Percentiles rank a stretch among this genome's conserved stretches.
phyloP scores from a whole-genome alignment of 805 yeast genomes.

The Kodamaea sagamina region DNA sequence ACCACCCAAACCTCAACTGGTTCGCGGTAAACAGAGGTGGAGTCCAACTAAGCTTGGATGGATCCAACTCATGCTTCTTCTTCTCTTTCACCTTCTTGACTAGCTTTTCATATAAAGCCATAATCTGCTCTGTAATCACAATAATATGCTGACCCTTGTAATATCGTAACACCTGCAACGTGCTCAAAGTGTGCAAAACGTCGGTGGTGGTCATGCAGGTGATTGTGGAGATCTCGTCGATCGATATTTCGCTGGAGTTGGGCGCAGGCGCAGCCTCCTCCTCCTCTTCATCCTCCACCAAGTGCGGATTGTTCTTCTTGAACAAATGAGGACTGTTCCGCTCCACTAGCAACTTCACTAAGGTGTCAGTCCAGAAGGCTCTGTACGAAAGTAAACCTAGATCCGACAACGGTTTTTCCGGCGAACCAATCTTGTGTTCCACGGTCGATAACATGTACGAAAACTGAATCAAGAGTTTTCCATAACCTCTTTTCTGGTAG shows the following conservation, averaged over 20 bases:
- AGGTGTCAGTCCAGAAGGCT: constrained; percentile 94
- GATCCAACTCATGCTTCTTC: constrained; percentile 74
- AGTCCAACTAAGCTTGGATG: constrained; percentile 77
- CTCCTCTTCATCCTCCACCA: constrained; percentile 19
- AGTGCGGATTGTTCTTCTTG: constrained; percentile 38
- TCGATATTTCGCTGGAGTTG: constrained; percentile 57
- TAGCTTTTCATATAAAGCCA: constrained; percentile 71
- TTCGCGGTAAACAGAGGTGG: constrained; percentile 97
- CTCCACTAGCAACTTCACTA: constrained; percentile 73
- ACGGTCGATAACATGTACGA: constrained; percentile 87
- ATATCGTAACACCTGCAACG: constrained; percentile 84
- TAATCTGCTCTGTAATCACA: constrained; percentile 80
- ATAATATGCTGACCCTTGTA: constrained; percentile 93
- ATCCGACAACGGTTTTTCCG: constrained; percentile 96
- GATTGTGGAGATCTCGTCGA: constrained; percentile 83
- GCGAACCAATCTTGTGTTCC: constrained; percentile 92
- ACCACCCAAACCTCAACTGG: constrained; percentile 95
- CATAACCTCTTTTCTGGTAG: constrained; percentile 93
- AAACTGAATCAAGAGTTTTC: constrained; percentile 87
- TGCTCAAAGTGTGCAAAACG: constrained; percentile 88
- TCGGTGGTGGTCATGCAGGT: constrained; percentile 97
- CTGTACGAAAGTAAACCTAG: constrained; percentile 90
- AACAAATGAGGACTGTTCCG: constrained; percentile 41
- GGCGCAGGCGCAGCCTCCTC: constrained; percentile 17
- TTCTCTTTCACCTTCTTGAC: constrained; percentile 55